Evolutionary conservation across 116 monocot species (phyloP), one percentile per base, ranked within the genome.

Genomic region (Papilionanthe hybrid): DNA sequence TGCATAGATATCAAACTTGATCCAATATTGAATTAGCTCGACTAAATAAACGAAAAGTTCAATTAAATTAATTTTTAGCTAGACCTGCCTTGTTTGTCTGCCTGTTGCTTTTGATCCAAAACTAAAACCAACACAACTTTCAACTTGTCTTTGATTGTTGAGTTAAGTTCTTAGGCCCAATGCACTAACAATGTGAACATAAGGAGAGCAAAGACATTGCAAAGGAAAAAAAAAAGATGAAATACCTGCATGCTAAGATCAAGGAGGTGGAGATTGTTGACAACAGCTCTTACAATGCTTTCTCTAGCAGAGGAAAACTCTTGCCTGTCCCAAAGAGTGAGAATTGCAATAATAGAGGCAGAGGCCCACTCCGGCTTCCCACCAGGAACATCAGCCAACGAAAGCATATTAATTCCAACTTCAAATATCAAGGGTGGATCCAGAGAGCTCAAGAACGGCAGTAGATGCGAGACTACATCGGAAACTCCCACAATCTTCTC

Each of bases 301-400:
- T 99, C 99, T 83, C 95, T 87, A n/a, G 89, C 95, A 17, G 99
- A 93, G 9, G 93, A 99, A 78, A 95, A 99, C 78, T 99, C 99
- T 73, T 99, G 99, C 79, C 99, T 79, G 77, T 99, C 99, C 99
- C 99, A 99, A 7, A 95, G 90, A 1, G 99, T 99, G 42, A 99
- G 85, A 78, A 99, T 86, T 7, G 95, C 99, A 74, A 93, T 99
- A 50, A 92, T 99, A 1, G 99, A 91, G 5, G 92, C 95, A 0
- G 99, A 93, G 23, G 99, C 99, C 99, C 99, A 99, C 84, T 99
- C 99, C 1, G 99, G 99, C 84, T 99, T 99, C 79, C 99, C 99
- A 25, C 99, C 99, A 8, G 99, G 92, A 65, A 95, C 99, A 81
- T 99, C 99, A 42, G 99, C 99, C 83, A 99, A 81, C 0, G 95